Conservation (phyloP, 2,329 filamentous ascomycete species). For the Cercospora zeae-maydis region DNA sequence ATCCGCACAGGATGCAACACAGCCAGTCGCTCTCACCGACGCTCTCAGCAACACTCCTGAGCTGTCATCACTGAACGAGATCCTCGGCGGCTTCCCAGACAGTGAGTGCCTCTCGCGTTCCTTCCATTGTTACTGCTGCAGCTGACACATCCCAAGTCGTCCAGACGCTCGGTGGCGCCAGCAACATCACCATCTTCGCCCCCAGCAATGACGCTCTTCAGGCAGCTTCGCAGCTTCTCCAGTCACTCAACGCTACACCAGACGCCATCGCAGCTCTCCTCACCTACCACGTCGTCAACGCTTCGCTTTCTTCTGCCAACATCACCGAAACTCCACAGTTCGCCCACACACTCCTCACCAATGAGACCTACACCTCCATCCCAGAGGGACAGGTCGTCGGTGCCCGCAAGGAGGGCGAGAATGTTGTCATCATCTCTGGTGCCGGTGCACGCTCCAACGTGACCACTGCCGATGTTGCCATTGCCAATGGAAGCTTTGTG, state of each 20-base stretch:
- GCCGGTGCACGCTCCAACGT: constrained; percentile 50
- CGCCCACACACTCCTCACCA: constrained; percentile 49
- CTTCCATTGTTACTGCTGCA: background rate
- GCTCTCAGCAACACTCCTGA: constrained; percentile 33
- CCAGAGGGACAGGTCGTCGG: constrained; percentile 55
- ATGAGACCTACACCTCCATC: constrained; percentile 54
- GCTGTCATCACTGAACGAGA: constrained; percentile 18
- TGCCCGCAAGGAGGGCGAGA: constrained; percentile 35
- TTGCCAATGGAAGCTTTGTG: constrained; percentile 39
- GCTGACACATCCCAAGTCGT: constrained; percentile 28
- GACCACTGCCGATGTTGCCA: constrained; percentile 39
- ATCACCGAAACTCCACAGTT: constrained; percentile 41
- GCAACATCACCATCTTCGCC: constrained; percentile 58
- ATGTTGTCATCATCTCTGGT: constrained; percentile 53
- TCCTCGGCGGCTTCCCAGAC: constrained; percentile 17
- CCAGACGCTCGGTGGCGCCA: constrained; percentile 31
- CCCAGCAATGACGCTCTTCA: constrained; percentile 53
- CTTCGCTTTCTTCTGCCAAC: constrained; percentile 44
- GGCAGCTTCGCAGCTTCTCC: constrained; percentile 34
- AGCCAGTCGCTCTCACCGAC: constrained; percentile 36
- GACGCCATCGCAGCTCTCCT: constrained; percentile 47
- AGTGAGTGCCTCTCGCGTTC: background rate
- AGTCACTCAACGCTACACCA: constrained; percentile 35
- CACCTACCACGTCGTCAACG: constrained; percentile 58
- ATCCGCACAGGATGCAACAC: constrained; percentile 29